These are phyloP conservation scores for Venturiaceae sp. DNA, from an alignment of 2,329 filamentous ascomycete species.

Conservation along the genomic window DNA sequence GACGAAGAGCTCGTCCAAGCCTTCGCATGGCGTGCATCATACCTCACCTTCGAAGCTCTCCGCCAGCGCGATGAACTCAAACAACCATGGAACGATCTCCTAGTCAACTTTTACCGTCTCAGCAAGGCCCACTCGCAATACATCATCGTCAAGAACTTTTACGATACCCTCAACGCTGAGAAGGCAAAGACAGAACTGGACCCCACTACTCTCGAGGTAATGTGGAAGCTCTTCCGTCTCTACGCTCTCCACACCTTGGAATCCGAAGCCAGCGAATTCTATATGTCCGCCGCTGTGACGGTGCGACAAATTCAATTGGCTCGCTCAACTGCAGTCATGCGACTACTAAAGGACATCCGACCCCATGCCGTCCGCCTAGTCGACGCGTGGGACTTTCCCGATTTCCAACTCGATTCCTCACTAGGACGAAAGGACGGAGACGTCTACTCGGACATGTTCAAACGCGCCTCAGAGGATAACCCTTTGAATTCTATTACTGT, in stretches of 20 bases:
- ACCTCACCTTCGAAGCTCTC: constrained; percentile 65
- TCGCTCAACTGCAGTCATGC: constrained; percentile 57
- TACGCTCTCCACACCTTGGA: constrained; percentile 58
- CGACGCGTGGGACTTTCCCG: constrained; percentile 66
- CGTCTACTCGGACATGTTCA: constrained; percentile 70
- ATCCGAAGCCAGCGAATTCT: constrained; percentile 62
- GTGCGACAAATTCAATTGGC: constrained; percentile 64
- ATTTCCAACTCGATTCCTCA: constrained; percentile 67
- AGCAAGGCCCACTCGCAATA: constrained; percentile 69
- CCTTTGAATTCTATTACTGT: constrained; percentile 63
- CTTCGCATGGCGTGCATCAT: constrained; percentile 66
- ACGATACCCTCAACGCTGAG: constrained; percentile 53
- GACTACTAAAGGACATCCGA: constrained; percentile 59
- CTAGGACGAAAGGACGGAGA: constrained; percentile 63
- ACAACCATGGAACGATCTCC: constrained; percentile 65
- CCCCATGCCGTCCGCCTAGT: constrained; percentile 64
- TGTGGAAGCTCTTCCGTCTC: constrained; percentile 59
- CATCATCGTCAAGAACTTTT: constrained; percentile 71
- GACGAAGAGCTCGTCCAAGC: constrained; percentile 63
- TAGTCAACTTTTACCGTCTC: constrained; percentile 70
- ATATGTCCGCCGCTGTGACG: constrained; percentile 57
- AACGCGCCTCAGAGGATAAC: constrained; percentile 61
- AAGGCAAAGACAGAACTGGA: constrained; percentile 32
- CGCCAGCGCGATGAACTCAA: constrained; percentile 67
- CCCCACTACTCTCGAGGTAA: constrained; percentile 23